Evolutionary conservation across 2,329 filamentous ascomycete genomes (phyloP), one percentile per base, ranked within the genome.

Genomic region (Ophiostoma montium): DNA sequence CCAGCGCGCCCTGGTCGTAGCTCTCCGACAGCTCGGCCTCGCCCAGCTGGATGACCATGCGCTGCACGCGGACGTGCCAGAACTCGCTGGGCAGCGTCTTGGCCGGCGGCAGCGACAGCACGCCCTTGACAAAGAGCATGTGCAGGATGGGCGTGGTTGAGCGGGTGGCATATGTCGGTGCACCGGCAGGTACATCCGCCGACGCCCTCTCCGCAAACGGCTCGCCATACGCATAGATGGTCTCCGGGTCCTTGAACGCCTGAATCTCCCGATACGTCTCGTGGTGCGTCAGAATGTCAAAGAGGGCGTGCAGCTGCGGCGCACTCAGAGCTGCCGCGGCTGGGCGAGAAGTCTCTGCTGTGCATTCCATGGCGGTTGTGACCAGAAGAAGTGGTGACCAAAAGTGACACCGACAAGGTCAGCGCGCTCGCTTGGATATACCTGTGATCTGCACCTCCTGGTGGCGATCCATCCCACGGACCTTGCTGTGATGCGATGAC

Each of bases 1-100:
- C 85, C 55, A 90, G 65, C 0, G 78, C 71, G 13, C 82, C 84
- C 63, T 87, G 87, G 61, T 90, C 85, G 58, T 88, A 90, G 60
- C 82, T 87, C 62, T 90, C 85, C 1, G 82, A 87, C 31, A 90
- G 67, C 46, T 86, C 78, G 2, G 78, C 82, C 31, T 79, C 72
- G 9, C 73, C 79, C 48, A 90, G 67, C 57, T 77, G 71, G 56
- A 68, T 65, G 56, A 86, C 67, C 15, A 86, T 62, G 2, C 71
- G 71, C 55, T 77, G 72, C 21, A 82, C 67, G 41, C 76, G 71
- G n/a, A 70, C 67, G 32, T 69, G 70, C 81, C 82, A 87, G 62
- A 84, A 86, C 3, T 76, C 74, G 1, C 67, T 60, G 0, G 76
- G 71, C 2, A 90, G 67, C 52, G 80, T 74, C 46, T 71, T 70